phyloP scores from a whole-genome alignment of 371 early-diverging fungal genomes.

The Mortierella sp. region DNA sequence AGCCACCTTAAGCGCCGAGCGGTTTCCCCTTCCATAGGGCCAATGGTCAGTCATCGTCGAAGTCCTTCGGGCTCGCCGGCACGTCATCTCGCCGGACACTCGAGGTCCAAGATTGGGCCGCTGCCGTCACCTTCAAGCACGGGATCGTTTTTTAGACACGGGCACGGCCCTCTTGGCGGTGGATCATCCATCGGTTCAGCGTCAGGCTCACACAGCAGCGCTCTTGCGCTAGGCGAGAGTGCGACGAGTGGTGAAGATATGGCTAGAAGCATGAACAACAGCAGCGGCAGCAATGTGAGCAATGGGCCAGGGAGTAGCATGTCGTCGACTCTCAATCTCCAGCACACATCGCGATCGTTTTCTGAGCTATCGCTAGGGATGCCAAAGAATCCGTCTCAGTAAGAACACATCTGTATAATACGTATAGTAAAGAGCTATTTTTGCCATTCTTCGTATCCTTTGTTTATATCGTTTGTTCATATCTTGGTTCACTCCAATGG shows the following conservation, averaged over 20 bases:
- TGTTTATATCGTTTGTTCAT: too few species aligned
- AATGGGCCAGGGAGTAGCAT: not conserved
- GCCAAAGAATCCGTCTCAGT: constrained; percentile 28
- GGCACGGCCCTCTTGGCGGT: constrained; percentile 2
- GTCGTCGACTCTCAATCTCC: constrained; percentile 33
- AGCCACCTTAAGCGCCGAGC: constrained; percentile 46
- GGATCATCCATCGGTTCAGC: not conserved
- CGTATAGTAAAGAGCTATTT: too few species aligned
- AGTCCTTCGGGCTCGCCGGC: constrained; percentile 50
- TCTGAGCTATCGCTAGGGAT: constrained; percentile 43
- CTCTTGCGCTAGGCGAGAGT: not conserved
- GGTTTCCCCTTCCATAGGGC: constrained; percentile 51
- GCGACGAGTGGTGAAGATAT: constrained; percentile 1
- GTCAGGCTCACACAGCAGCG: not conserved
- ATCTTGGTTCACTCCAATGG: too few species aligned
- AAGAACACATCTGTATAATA: not conserved
- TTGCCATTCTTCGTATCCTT: too few species aligned
- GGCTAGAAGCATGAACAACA: not conserved
- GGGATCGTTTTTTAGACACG: constrained; percentile 31
- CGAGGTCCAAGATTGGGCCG: constrained; percentile 30
- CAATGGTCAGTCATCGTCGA: constrained; percentile 39
- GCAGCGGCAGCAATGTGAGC: constrained; percentile 1
- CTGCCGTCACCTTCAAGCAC: constrained; percentile 41
- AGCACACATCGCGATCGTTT: constrained; percentile 50
- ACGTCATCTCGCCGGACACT: constrained; percentile 37